phyloP scores from a whole-genome alignment of 192 early-diverging fungal genomes.

The Endogone sp. region DNA sequence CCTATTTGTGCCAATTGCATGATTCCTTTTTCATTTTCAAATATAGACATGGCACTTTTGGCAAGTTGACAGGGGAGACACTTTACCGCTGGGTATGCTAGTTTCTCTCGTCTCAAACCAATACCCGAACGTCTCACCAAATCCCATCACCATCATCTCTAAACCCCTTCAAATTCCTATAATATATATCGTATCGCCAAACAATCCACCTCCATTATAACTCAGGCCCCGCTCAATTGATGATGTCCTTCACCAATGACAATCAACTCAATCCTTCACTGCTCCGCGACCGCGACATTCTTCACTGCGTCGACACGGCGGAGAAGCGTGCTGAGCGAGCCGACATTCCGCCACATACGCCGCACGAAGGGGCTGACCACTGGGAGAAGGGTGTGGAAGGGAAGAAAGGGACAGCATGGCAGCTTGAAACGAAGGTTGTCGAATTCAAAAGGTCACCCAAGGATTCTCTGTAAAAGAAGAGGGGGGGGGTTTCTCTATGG shows the following conservation, averaged over 20 bases:
- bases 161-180: neutral
- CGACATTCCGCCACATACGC: neutral
- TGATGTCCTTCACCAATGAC: neutral
- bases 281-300: neutral
- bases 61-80: constrained; percentile 44
- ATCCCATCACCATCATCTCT: neutral
- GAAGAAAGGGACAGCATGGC: neutral
- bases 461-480: neutral
- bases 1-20: neutral
- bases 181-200: neutral
- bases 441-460: neutral
- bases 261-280: neutral
- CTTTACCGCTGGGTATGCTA: constrained; percentile 35
- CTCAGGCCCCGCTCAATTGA: neutral
- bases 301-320: neutral
- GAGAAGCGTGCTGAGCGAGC: neutral
- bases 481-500: no score
- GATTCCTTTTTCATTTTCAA: neutral
- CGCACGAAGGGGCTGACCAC: neutral
- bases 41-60: constrained; percentile 42
- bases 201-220: neutral
- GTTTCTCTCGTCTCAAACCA: no score
- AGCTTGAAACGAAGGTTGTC: neutral
- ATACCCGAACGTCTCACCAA: no score
- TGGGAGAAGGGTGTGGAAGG: neutral